Conservation (phyloP, 495 filamentous ascomycete species). For the Penicillium soppii region DNA sequence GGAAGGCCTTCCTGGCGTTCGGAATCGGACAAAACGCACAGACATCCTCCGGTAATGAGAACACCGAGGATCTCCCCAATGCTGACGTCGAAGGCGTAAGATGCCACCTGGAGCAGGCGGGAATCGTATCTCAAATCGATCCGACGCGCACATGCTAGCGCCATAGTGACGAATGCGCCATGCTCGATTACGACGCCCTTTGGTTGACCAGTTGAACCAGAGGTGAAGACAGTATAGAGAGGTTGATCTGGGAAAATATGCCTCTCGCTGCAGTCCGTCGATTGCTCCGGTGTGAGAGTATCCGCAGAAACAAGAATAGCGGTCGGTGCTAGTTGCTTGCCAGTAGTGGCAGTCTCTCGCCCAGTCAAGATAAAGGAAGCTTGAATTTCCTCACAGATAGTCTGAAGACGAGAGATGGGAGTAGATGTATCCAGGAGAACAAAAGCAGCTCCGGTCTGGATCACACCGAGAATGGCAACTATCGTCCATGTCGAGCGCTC, state of each 20-base stretch:
- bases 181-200: conserved; percentile 30
- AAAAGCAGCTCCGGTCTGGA: conserved; percentile 48
- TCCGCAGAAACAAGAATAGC: no score
- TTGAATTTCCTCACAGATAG: conserved; percentile 8
- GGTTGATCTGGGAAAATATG: not conserved
- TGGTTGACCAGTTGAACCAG: conserved; percentile 36
- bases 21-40: conserved; percentile 42
- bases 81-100: conserved; percentile 43
- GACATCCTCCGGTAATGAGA: conserved; percentile 35
- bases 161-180: conserved; percentile 15
- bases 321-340: no score
- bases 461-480: conserved; percentile 36
- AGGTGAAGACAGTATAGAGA: conserved; percentile 40
- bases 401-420: conserved; percentile 29
- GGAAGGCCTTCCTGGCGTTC: no score
- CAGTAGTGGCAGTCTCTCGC: no score
- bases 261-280: no score
- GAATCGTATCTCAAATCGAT: conserved; percentile 31
- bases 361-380: conserved; percentile 22
- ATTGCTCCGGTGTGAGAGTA: no score
- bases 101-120: conserved; percentile 43
- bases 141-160: conserved; percentile 5
- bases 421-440: conserved; percentile 47
- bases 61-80: conserved; percentile 41
- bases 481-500: conserved; percentile 44